Evolutionary conservation across 768 basidiomycete genomes (phyloP), one percentile per base, ranked within the genome.

Genomic region (Paxillus ammoniavirescens): DNA sequence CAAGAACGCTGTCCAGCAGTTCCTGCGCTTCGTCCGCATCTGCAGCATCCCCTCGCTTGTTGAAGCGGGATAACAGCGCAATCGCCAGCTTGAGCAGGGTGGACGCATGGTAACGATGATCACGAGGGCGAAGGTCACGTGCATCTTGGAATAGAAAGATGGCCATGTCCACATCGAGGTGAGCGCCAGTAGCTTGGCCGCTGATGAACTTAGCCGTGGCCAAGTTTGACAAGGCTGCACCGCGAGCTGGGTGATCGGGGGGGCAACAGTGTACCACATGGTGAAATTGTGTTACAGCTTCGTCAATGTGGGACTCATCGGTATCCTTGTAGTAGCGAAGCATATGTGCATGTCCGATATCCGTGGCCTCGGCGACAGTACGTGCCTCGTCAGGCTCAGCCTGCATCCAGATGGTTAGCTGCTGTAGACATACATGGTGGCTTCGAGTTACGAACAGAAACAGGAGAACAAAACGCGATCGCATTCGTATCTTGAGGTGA

Each of bases 131-230:
- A 2, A 60, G 17, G 9, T 40, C 31, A 36, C 65, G 50, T 35
- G 56, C 63, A 15, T 52, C 41, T 18, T 41, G 54, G 45, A 54
- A 55, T 17, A 33, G 15, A 0, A 33, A 31, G 31, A 56, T 60
- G 18, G 57, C 17, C 0, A 21, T 8, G 1, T 47, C 18, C 17
- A 49, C 26, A 4, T 31, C 10, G 2, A 2, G 2, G 4, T 13
- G 21, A 21, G 21, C 21, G 21, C 21, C 21, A 2, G 21, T 21
- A 3, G 21, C 21, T 21, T 21, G 21, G 21, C n/a, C n/a, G n/a
- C n/a, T n/a, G n/a, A n/a, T n/a, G n/a, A n/a, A n/a, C n/a, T n/a
- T n/a, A n/a, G n/a, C n/a, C n/a, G n/a, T n/a, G n/a, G n/a, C n/a
- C n/a, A n/a, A n/a, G n/a, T n/a, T n/a, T n/a, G n/a, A n/a, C n/a